Evolutionary conservation across 2,329 filamentous ascomycete species (phyloP), one percentile per base, ranked within the genome.

Genomic region (Trichoderma semiorbis): DNA sequence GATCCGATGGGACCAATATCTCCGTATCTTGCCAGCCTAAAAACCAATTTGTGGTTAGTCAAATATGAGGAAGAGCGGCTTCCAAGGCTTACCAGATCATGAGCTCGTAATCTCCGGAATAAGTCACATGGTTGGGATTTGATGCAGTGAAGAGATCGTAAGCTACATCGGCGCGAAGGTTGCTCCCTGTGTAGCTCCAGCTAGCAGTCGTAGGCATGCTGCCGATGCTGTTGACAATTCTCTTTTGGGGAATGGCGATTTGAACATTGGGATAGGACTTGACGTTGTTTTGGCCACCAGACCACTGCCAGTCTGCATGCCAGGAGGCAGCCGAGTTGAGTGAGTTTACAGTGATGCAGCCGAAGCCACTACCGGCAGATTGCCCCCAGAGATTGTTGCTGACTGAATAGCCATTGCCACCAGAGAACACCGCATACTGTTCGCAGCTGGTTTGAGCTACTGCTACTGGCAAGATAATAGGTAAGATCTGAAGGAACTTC

Each of bases 141-240:
- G 67, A 34, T 2, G 67, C 67, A 18, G 55, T 69, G 16, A 69
- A 69, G 18, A 69, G 43, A 26, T 69, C 67, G 62, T 69, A 69
- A 21, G 67, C 67, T 7, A 69, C 67, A 28, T 69, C 30, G 1
- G 67, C 67, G 2, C 57, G 55, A 32, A 69, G n/a, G 57, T 28
- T 36, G 39, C 55, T 69, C 10, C 67, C 67, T 5, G 28, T 53
- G 57, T 69, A 69, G 39, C 28, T 61, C 67, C 67, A 69, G 7
- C 24, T 32, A 16, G 67, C 67, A 10, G 55, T 50, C 1, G 67
- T 69, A 1, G 67, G 67, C 67, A 69, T n/a, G 57, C 67, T 62
- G 10, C 16, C 7, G 14, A 69, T 69, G 21, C 21, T 62, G 57
- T 30, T 69, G 28, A 69, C 55, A 6, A 61, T 43, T 32, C 57